Percentiles rank a stretch among this genome's conserved stretches.
These are phyloP conservation scores for Candida pseudoglaebosa DNA, from an alignment of 805 yeast genomes.

Conservation along the genomic window DNA sequence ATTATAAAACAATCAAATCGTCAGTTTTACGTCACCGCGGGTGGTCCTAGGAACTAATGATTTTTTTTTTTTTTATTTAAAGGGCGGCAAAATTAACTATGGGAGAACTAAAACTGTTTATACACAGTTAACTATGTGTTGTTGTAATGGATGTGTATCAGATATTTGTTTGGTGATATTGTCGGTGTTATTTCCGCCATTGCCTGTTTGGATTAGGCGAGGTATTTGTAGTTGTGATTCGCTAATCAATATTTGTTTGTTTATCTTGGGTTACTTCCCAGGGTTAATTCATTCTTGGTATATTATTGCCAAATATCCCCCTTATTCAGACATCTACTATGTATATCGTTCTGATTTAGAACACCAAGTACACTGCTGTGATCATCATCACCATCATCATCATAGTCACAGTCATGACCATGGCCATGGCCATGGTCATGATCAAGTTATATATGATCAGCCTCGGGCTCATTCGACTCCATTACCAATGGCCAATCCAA, in stretches of 20 bases:
- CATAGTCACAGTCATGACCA: slow-evolving; percentile 8
- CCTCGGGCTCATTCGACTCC: slow-evolving; percentile 9
- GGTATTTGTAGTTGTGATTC: slow-evolving; percentile 59
- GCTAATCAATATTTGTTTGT: slow-evolving; percentile 37
- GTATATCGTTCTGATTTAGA: slow-evolving; percentile 35
- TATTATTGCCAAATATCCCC: slow-evolving; percentile 45
- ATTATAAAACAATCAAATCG: too few relatives aligned
- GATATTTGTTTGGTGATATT: slow-evolving; percentile 58
- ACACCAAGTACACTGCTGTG: slow-evolving; percentile 12
- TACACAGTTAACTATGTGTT: too few relatives aligned
- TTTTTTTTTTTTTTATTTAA: too few relatives aligned
- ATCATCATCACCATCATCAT: slow-evolving; percentile 6
- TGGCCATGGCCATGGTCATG: slow-evolving; percentile 6
- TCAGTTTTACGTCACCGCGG: too few relatives aligned
- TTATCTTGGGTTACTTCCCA: slow-evolving; percentile 47
- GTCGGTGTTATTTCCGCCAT: slow-evolving; percentile 68
- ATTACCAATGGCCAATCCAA: slow-evolving; percentile 9
- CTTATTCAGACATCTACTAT: slow-evolving; percentile 33
- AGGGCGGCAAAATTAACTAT: too few relatives aligned
- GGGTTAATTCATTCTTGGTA: slow-evolving; percentile 50
- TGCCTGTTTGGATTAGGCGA: slow-evolving; percentile 63
- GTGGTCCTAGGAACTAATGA: too few relatives aligned
- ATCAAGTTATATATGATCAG: slow-evolving; percentile 8
- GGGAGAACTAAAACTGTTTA: too few relatives aligned
- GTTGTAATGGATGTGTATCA: slow-evolving; percentile 30